Evolutionary conservation across 495 filamentous ascomycete genomes (phyloP).

Genomic region (Neurospora sp.): DNA sequence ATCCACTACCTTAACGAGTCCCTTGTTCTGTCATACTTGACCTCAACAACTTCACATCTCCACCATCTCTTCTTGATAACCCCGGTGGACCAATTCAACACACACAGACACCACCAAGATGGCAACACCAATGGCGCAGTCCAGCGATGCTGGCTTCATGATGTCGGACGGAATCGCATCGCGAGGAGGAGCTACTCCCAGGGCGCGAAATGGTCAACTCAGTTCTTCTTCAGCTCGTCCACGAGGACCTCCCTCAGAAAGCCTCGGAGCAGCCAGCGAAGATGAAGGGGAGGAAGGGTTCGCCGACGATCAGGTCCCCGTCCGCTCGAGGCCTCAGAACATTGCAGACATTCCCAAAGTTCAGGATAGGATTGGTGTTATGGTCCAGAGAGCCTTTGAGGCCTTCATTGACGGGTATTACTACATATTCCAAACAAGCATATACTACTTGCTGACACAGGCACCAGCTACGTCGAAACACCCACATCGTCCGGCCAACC

Average conservation of each 20-base stretch:
- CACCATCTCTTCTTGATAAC: neutral
- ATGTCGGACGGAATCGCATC: constrained; percentile 32
- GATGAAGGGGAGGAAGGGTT: constrained; percentile 46
- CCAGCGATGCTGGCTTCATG: constrained; percentile 34
- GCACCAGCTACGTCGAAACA: constrained; percentile 62
- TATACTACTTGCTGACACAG: neutral
- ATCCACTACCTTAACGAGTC: neutral
- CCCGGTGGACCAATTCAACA: neutral
- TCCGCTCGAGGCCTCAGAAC: constrained; percentile 48
- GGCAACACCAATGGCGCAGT: constrained; percentile 27
- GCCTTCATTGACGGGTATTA: constrained; percentile 75
- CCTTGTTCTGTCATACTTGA: neutral
- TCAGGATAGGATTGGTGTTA: constrained; percentile 78
- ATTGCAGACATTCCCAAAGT: constrained; percentile 62
- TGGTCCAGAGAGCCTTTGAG: constrained; percentile 77
- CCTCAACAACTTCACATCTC: neutral
- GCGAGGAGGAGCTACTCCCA: constrained; percentile 25
- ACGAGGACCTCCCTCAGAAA: constrained; percentile 56
- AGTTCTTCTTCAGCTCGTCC: constrained; percentile 50
- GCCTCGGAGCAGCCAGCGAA: constrained; percentile 52
- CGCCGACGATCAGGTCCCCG: constrained; percentile 45
- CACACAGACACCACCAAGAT: constrained; percentile 12
- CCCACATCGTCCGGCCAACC: constrained; percentile 61
- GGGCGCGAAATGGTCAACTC: constrained; percentile 20
- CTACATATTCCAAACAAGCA: neutral